Conservation (phyloP, 345 rosid species). For the Arabidopsis thaliana region DNA sequence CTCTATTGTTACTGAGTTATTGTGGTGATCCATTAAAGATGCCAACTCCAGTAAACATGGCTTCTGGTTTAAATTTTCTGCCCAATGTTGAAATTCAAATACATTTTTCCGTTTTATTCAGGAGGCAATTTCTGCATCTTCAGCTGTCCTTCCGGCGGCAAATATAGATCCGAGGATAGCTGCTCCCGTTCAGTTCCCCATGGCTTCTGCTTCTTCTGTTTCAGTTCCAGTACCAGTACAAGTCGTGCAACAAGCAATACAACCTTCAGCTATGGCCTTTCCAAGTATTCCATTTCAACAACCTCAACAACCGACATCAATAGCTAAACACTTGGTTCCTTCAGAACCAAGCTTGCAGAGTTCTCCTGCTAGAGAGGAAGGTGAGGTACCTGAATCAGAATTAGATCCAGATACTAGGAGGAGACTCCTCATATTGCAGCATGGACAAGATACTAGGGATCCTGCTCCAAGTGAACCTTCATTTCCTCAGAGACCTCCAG, state of each 20-base stretch:
- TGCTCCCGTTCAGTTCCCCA: conserved; percentile 58
- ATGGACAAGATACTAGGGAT: conserved; percentile 94
- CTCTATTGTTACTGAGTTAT: conserved; percentile 18
- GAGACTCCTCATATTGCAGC: conserved; percentile 96
- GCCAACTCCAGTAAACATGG: conserved; percentile 12
- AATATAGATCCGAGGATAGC: conserved; percentile 72
- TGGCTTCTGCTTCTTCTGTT: conserved; percentile 68
- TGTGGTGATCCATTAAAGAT: conserved; percentile 24
- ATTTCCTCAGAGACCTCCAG: conserved; percentile 68
- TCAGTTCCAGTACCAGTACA: conserved; percentile 53
- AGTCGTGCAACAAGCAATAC: conserved; percentile 49
- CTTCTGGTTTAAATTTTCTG: conserved; percentile 13
- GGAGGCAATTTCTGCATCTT: conserved; percentile 78
- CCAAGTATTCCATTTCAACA: conserved; percentile 62
- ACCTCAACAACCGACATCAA: conserved; percentile 56
- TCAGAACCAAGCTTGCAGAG: conserved; percentile 77
- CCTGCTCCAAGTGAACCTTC: conserved; percentile 65
- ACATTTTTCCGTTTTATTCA: conserved; percentile 44
- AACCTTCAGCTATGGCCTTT: conserved; percentile 54
- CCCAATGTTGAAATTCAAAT: conserved; percentile 10
- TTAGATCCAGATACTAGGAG: conserved; percentile 97
- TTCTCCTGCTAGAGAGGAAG: conserved; percentile 99
- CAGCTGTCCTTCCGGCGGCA: conserved; percentile 56
- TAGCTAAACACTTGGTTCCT: conserved; percentile 65
- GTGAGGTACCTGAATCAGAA: conserved; percentile 98